phyloP scores from a whole-genome alignment of 345 rosid species.

The Geranium rotundifolium region DNA sequence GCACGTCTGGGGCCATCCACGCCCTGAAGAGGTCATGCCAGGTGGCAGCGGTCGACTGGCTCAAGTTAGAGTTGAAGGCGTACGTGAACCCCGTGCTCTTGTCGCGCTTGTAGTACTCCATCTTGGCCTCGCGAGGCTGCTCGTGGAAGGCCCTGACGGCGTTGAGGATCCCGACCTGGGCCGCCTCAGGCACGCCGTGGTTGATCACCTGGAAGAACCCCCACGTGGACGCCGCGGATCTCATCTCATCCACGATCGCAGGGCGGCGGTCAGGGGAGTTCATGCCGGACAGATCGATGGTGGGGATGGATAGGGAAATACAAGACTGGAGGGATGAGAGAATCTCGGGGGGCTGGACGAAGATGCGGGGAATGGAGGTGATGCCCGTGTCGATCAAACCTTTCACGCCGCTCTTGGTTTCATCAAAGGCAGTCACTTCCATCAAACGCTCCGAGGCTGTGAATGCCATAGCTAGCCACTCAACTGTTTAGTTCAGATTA shows the following conservation, averaged over 20 bases:
- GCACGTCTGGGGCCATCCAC: too few relatives aligned
- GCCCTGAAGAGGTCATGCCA: too few relatives aligned
- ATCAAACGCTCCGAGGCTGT: too few relatives aligned
- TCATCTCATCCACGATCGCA: conserved; percentile 7
- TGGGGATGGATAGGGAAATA: conserved; percentile 7
- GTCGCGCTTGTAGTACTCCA: conserved; percentile 13
- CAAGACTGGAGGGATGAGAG: too few relatives aligned
- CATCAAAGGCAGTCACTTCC: too few relatives aligned
- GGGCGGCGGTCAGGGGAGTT: conserved; percentile 5
- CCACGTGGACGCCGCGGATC: conserved; percentile 24
- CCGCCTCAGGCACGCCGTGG: conserved; percentile 12
- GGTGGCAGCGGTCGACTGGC: background rate
- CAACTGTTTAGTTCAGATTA: too few relatives aligned
- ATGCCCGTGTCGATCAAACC: too few relatives aligned
- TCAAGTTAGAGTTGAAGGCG: conserved; percentile 16
- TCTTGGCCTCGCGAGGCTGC: conserved; percentile 10
- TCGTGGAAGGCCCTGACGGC: conserved; percentile 18
- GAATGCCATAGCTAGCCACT: too few relatives aligned
- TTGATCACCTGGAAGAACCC: conserved; percentile 27
- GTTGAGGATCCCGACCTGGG: conserved; percentile 1
- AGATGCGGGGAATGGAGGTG: too few relatives aligned
- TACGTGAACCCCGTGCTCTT: conserved; percentile 8
- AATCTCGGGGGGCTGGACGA: too few relatives aligned
- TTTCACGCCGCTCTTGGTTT: too few relatives aligned
- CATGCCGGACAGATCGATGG: conserved; percentile 13